Evolutionary conservation across 148 eudicot genomes (phyloP), one percentile per base, ranked within the genome.

Genomic region (Rhododendron mucronatum): DNA sequence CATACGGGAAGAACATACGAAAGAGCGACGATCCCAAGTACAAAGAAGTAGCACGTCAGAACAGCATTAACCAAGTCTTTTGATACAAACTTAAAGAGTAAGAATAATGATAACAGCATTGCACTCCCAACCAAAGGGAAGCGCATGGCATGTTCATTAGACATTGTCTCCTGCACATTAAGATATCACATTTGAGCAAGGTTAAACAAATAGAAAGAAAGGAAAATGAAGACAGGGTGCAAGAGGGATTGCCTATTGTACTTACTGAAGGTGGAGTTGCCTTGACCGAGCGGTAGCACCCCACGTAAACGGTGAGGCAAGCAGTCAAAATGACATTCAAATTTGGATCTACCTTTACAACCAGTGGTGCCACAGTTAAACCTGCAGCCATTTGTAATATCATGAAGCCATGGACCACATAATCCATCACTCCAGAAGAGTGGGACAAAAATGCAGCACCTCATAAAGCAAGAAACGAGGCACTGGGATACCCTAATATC

Each of bases 71-170:
- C 99, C 93, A 97, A 89, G 91, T 97, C 98, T 89, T 97, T 97
- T 26, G 98, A 93, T 73, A 97, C 90, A 89, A 95, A 95, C 90
- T 97, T 97, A 88, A 97, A 97, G 78, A 97, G 96, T 88, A 95
- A 91, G 92, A 97, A 97, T 81, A 97, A 90, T 21, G 99, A 97
- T 85, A 95, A 81, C 91, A 97, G 87, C 99, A 97, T 93, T 28
- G 98, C 99, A 89, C 98, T 97, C 80, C 98, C 99, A 84, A 97
- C 98, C 87, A 97, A 92, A 39, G 99, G 99, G 81, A 97, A 97
- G 41, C 98, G 92, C 99, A 97, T 94, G 26, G 99, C 99, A 85
- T 97, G 99, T 88, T 95, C 98, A 41, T 93, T 97, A 86, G 99
- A 95, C 99, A 97, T 97, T 12, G 98, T 94, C 89, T 97, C 99